A percentile compares a stretch with the other conserved stretches of the same genome.
Conservation (phyloP, 2,329 filamentous ascomycete species). For the Chaetothyriales sp. region DNA sequence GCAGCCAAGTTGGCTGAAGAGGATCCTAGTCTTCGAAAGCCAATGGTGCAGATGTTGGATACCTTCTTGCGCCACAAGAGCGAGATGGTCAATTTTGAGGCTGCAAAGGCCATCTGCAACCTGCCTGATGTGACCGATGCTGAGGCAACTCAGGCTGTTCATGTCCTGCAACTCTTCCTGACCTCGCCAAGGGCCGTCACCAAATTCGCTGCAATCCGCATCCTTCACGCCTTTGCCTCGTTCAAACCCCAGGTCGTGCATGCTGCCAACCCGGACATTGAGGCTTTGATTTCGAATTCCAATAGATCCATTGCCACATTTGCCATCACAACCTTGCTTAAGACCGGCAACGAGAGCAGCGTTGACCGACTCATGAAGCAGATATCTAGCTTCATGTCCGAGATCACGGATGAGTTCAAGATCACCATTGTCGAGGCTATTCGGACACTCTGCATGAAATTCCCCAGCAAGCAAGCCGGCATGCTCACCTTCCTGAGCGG, state of each 20-base stretch:
- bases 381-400: conserved; percentile 94
- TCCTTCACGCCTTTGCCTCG: conserved; percentile 87
- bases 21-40: conserved; percentile 71
- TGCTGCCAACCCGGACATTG: conserved; percentile 92
- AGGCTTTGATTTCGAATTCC: conserved; percentile 87
- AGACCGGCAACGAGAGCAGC: conserved; percentile 94
- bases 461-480: conserved; percentile 91
- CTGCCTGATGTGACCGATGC: conserved; percentile 84
- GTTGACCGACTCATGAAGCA: conserved; percentile 98
- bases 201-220: conserved; percentile 92
- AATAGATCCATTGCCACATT: conserved; percentile 97
- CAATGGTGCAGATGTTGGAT: conserved; percentile 94
- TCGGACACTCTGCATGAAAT: conserved; percentile 89
- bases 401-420: conserved; percentile 99
- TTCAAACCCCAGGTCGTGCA: conserved; percentile 91
- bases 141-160: conserved; percentile 81
- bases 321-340: conserved; percentile 91
- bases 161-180: conserved; percentile 90
- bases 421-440: conserved; percentile 99
- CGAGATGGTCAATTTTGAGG: conserved; percentile 99
- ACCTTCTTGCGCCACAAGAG: conserved; percentile 97
- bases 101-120: conserved; percentile 92
- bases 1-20: conserved; percentile 91
- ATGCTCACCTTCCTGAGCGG: conserved; percentile 96
- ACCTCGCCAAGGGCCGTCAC: conserved; percentile 89